A percentile compares a stretch with the other conserved stretches of the same genome.
Evolutionary conservation across 306 rosid species (phyloP).

Genomic region (Ceratonia siliqua): DNA sequence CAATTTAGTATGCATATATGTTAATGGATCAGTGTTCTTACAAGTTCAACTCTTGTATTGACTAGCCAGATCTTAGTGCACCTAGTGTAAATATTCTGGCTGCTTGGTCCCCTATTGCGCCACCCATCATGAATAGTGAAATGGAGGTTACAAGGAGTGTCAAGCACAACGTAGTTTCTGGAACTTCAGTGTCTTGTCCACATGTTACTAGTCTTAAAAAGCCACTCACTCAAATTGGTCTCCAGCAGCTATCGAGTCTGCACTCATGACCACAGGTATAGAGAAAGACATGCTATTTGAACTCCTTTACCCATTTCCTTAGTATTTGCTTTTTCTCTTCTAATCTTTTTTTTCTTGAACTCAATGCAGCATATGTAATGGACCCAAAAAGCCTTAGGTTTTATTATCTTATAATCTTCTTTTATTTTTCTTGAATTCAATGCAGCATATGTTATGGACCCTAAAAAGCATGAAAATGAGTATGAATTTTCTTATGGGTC

Average conservation of each 20-base stretch:
- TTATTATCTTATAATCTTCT: no score
- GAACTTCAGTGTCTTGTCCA: constrained; percentile 41
- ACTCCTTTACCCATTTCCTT: no score
- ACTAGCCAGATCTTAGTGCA: constrained; percentile 37
- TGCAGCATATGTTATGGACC: constrained; percentile 32
- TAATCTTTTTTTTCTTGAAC: neutral
- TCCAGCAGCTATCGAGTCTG: constrained; percentile 46
- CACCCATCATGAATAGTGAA: neutral
- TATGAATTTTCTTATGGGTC: constrained; percentile 34
- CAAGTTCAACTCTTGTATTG: neutral
- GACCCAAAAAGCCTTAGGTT: constrained; percentile 13
- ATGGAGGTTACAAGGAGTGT: neutral
- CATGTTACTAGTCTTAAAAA: constrained; percentile 40
- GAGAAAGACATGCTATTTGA: neutral
- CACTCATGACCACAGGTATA: constrained; percentile 42
- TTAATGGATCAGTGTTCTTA: neutral
- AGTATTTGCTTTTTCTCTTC: neutral
- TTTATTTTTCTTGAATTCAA: neutral
- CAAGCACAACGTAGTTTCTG: constrained; percentile 18
- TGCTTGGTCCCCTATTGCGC: constrained; percentile 22
- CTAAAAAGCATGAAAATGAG: neutral
- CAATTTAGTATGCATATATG: neutral
- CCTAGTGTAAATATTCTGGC: constrained; percentile 31
- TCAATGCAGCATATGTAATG: constrained; percentile 23
- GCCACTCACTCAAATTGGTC: constrained; percentile 41